Percentiles rank a stretch among this genome's conserved stretches.
These are phyloP conservation scores for Pleurotus citrinopileatus DNA, from an alignment of 768 basidiomycete species.

Conservation along the genomic window DNA sequence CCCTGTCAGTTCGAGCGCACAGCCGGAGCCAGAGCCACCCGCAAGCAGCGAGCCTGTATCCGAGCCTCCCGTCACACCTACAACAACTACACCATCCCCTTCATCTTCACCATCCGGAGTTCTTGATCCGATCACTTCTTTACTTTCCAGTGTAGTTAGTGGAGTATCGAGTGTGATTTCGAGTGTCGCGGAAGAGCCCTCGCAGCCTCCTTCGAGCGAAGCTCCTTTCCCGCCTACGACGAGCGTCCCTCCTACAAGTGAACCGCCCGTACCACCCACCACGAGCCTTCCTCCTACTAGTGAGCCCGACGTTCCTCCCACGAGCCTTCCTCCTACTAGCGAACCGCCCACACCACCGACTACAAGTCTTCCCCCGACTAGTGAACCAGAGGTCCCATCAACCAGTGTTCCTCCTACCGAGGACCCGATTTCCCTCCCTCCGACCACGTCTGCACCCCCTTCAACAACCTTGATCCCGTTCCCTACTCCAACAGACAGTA, in stretches of 20 bases:
- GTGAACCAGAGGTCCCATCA: not conserved
- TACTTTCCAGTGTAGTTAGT: slow-evolving; percentile 9
- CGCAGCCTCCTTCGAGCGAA: no score
- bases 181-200: not conserved
- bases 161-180: slow-evolving; percentile 9
- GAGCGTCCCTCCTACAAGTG: slow-evolving; percentile 5
- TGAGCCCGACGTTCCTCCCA: not conserved
- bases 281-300: not conserved
- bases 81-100: not conserved
- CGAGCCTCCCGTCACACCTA: not conserved
- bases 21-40: not conserved
- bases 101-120: slow-evolving; percentile 3
- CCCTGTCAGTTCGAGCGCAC: not conserved
- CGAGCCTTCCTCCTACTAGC: not conserved
- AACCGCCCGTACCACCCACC: not conserved
- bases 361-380: not conserved
- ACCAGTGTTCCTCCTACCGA: slow-evolving; percentile 6
- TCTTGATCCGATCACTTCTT: slow-evolving; percentile 1
- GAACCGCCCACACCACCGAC: not conserved
- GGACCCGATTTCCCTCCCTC: not conserved
- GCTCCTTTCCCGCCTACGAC: no score
- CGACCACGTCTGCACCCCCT: not conserved
- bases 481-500: slow-evolving; percentile 9
- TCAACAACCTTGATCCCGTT: slow-evolving; percentile 7
- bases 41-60: not conserved